phyloP scores from a whole-genome alignment of 768 basidiomycete genomes.

The Russula brevipes region DNA sequence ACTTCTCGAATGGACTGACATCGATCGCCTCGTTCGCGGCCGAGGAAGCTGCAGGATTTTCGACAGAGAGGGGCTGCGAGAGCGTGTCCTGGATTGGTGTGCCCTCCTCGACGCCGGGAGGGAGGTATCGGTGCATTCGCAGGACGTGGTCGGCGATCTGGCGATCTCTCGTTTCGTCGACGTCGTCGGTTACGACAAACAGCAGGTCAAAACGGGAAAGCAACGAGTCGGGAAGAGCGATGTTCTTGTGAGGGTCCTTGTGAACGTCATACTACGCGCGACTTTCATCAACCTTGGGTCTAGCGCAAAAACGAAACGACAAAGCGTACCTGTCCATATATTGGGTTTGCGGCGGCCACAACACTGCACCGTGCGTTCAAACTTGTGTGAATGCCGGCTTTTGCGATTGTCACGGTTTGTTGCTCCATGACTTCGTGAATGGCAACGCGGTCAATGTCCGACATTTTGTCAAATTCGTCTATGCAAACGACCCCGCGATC shows the following conservation, averaged over 20 bases:
- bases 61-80: conserved; percentile 81
- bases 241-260: conserved; percentile 98
- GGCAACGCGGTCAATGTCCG: conserved; percentile 95
- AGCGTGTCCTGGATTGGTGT: conserved; percentile 85
- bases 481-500: conserved; percentile 99
- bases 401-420: conserved; percentile 98
- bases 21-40: conserved; percentile 50
- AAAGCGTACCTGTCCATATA: conserved; percentile 75
- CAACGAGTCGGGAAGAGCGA: conserved; percentile 94
- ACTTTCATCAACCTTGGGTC: background rate
- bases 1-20: conserved; percentile 89
- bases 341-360: conserved; percentile 96
- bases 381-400: conserved; percentile 97
- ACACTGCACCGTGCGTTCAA: conserved; percentile 97
- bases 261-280: conserved; percentile 89
- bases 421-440: conserved; percentile 99
- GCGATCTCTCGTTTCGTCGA: conserved; percentile 90
- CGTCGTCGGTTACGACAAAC: conserved; percentile 97
- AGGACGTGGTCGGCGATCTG: conserved; percentile 96
- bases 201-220: conserved; percentile 98
- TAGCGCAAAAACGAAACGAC: background rate
- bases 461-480: conserved; percentile 99
- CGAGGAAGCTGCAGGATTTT: conserved; percentile 57
- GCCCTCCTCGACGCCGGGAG: conserved; percentile 95
- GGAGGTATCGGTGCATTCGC: conserved; percentile 93